phyloP scores from a whole-genome alignment of 176 grass and related monocot genomes.

The Cenchrus americanus region DNA sequence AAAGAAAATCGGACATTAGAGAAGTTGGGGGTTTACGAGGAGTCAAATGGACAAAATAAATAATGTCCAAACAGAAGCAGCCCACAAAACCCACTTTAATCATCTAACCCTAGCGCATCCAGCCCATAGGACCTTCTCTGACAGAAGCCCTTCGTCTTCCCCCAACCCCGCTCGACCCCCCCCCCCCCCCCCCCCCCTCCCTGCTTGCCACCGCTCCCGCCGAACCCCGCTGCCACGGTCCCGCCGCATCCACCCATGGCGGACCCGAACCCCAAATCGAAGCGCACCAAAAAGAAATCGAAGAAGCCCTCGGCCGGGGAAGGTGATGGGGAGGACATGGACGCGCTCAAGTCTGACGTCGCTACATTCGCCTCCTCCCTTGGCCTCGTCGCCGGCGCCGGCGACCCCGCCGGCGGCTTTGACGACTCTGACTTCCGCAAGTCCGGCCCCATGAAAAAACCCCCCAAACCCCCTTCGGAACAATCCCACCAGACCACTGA shows the following conservation, averaged over 20 bases:
- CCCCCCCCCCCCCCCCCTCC: too few relatives aligned
- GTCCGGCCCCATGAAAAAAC: slow-evolving; percentile 58
- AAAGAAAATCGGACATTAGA: too few relatives aligned
- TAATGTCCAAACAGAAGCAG: background rate
- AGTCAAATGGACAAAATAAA: too few relatives aligned
- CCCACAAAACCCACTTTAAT: background rate
- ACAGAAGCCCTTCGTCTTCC: background rate
- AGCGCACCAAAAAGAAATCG: slow-evolving; percentile 47
- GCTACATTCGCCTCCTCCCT: slow-evolving; percentile 88
- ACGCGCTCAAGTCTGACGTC: slow-evolving; percentile 78
- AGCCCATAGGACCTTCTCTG: background rate
- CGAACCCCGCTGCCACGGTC: background rate
- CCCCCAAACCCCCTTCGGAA: slow-evolving; percentile 34
- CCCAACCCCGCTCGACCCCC: background rate
- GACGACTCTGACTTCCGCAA: slow-evolving; percentile 94
- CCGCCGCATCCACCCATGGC: slow-evolving; percentile 32
- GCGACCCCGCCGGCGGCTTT: slow-evolving; percentile 66
- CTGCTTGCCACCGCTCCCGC: background rate
- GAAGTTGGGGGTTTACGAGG: too few relatives aligned
- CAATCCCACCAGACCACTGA: slow-evolving; percentile 20
- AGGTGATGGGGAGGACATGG: slow-evolving; percentile 51
- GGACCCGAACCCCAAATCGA: slow-evolving; percentile 30
- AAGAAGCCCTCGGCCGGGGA: slow-evolving; percentile 36
- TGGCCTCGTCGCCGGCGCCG: slow-evolving; percentile 50
- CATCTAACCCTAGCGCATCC: background rate